A percentile compares a stretch with the other conserved stretches of the same genome.
These are phyloP conservation scores for Penicillium fimorum DNA, from an alignment of 495 filamentous ascomycete species.

Conservation along the genomic window DNA sequence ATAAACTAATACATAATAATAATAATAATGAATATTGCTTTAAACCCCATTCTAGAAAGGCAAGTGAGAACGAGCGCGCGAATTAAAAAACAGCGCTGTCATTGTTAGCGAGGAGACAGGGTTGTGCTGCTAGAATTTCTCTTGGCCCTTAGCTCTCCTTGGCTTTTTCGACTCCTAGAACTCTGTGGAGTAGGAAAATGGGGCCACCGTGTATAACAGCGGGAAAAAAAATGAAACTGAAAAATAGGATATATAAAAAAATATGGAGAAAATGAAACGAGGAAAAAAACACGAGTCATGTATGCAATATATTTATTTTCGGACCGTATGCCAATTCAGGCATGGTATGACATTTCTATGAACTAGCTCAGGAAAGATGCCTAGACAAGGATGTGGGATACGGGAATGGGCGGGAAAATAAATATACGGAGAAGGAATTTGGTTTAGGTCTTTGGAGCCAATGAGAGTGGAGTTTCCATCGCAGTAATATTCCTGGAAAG, in stretches of 20 bases:
- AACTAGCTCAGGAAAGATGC: not conserved
- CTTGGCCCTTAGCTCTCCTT: slow-evolving; percentile 4
- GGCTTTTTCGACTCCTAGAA: not conserved
- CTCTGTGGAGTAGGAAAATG: slow-evolving; percentile 1
- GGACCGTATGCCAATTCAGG: slow-evolving; percentile 12
- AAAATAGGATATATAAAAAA: not conserved
- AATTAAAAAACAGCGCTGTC: not conserved
- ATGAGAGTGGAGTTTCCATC: not conserved
- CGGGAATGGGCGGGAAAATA: not conserved
- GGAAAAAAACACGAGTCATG: slow-evolving; percentile 23
- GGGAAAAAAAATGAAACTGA: not conserved
- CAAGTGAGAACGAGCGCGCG: not conserved
- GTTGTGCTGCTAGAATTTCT: not conserved
- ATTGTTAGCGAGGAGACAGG: slow-evolving; percentile 14
- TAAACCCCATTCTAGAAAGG: not conserved
- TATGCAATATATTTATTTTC: slow-evolving; percentile 16
- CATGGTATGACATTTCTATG: not conserved
- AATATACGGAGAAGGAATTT: not conserved
- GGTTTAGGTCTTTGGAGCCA: not conserved
- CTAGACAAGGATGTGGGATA: not conserved
- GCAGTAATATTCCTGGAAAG: slow-evolving; percentile 12
- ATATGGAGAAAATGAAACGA: not conserved
- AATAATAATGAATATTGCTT: not conserved
- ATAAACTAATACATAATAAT: not conserved
- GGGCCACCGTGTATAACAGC: slow-evolving; percentile 4